A percentile compares a stretch with the other conserved stretches of the same genome.
Conservation (phyloP, 1,284 basidiomycete species). For the Heterobasidion irregulare region DNA sequence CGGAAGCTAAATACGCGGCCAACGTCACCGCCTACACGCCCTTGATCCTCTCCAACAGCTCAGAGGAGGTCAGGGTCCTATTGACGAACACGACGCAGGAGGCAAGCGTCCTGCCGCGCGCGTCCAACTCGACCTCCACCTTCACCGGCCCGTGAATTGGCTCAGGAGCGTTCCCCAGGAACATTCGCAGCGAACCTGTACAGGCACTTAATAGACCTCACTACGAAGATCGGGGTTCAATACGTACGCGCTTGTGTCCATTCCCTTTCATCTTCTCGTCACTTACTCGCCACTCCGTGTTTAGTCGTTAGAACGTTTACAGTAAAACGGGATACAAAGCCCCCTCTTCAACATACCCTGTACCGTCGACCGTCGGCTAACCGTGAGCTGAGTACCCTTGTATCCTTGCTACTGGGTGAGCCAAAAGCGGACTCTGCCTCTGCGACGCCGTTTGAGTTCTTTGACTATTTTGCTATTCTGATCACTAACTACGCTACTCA, state of each 20-base stretch:
- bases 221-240: background rate
- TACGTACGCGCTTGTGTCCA: background rate
- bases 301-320: too few relatives aligned
- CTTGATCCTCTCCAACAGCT: background rate
- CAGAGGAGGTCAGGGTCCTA: background rate
- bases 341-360: too few relatives aligned
- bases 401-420: too few relatives aligned
- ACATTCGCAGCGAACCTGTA: background rate
- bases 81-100: background rate
- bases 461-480: too few relatives aligned
- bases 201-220: background rate
- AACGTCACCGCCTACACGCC: background rate
- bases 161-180: background rate
- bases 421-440: too few relatives aligned
- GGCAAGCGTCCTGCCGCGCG: background rate
- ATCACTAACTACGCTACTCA: too few relatives aligned
- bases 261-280: too few relatives aligned
- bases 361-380: too few relatives aligned
- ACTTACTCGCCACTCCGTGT: too few relatives aligned
- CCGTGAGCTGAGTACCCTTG: too few relatives aligned
- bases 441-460: too few relatives aligned
- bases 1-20: background rate
- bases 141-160: background rate
- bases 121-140: background rate
- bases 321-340: too few relatives aligned